Evolutionary conservation across 1,284 basidiomycete genomes (phyloP), one percentile per base, ranked within the genome.

Genomic region (Moniliella sp.): DNA sequence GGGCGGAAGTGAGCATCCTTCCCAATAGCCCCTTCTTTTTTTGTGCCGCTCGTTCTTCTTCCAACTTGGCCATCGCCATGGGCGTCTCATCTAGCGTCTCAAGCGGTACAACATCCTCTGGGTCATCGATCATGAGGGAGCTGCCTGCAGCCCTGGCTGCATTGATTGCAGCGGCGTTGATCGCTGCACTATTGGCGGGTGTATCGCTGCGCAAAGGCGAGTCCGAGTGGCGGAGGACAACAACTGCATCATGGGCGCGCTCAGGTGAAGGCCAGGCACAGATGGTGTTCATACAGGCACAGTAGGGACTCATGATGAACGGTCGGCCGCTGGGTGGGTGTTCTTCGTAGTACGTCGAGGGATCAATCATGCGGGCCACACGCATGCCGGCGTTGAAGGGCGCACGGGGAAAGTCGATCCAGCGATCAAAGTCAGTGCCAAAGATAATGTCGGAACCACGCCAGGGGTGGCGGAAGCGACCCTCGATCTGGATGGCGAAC

Each of bases 401-500:
- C 12, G 54, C 48, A 3, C 50, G 39, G 0, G n/a, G 54, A 18
- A 57, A 55, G 30, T 57, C 56, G 29, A 58, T 45, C 15, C 57
- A 46, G 29, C 44, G 42, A 35, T 55, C 53, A 35, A 52, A 54
- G 34, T 57, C 54, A 21, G 46, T 42, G 15, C 54, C 54, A 25
- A 57, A 57, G 23, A 50, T 43, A 5, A 57, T 33, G 26, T 57
- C 46, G 33, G 48, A 43, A 8, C 50, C 54, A 23, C 29, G 44
- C 43, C 44, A 47, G 12, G 40, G 40, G 23, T 47, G 40, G 32
- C 62, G 63, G 51, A 64, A 65, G 8, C 60, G 45, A 4, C 63
- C 63, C 33, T 65, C 63, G 37, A 65, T 63, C 34, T 63, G 51
- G 32, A 65, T 64, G 34, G 55, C 58, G 32, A 64, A 65, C 30